phyloP scores from a whole-genome alignment of 2,329 filamentous ascomycete genomes.

The Talaromyces amestolkiae region DNA sequence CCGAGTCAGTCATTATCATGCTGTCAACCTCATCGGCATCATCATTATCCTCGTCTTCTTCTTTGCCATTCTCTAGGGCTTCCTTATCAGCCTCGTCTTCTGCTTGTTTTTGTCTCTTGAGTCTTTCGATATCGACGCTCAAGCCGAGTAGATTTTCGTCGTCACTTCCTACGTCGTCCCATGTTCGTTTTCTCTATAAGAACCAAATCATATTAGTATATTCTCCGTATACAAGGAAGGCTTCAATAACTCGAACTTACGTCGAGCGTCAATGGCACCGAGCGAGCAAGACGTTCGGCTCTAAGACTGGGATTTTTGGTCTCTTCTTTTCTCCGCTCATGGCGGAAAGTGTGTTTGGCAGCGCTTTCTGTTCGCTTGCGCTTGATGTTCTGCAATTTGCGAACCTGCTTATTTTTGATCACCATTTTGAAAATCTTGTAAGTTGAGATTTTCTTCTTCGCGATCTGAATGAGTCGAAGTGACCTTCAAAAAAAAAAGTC shows the following conservation, averaged over 20 bases:
- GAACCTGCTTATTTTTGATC: conserved; percentile 68
- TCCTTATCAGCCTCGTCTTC: conserved; percentile 34
- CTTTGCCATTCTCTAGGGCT: conserved; percentile 21
- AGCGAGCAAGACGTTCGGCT: conserved; percentile 69
- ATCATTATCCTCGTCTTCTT: conserved; percentile 50
- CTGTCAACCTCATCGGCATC: conserved; percentile 66
- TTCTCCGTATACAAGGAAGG: neutral
- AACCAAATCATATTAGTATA: neutral
- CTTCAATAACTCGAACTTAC: neutral
- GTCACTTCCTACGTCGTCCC: conserved; percentile 70
- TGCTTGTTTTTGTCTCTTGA: conserved; percentile 48
- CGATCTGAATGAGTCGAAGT: neutral
- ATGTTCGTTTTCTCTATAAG: conserved; percentile 72
- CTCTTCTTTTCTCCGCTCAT: conserved; percentile 79
- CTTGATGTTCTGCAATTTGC: conserved; percentile 74
- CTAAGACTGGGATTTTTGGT: conserved; percentile 74
- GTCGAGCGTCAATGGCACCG: conserved; percentile 78
- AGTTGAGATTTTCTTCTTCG: neutral
- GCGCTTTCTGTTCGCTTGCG: conserved; percentile 75
- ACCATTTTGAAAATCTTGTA: conserved; percentile 47
- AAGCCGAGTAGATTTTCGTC: conserved; percentile 47
- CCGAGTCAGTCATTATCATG: conserved; percentile 60
- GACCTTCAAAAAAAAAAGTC: conserved; percentile 26
- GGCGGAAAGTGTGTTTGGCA: conserved; percentile 71
- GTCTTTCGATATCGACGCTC: conserved; percentile 49